A percentile compares a stretch with the other conserved stretches of the same genome.
phyloP scores from a whole-genome alignment of 345 rosid species.

The Nephelium lappaceum region DNA sequence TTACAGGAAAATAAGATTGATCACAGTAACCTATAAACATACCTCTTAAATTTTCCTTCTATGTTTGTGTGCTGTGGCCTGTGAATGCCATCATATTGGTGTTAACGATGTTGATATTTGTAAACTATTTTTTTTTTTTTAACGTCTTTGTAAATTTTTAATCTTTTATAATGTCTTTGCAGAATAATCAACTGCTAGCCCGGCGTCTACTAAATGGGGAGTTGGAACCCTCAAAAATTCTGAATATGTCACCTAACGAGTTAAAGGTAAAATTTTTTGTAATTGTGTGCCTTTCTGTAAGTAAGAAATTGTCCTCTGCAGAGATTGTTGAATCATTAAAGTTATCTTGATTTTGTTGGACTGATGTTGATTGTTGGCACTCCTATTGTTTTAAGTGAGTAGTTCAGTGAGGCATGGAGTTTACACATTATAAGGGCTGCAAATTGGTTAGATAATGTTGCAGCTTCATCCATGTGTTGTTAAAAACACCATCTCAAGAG shows the following conservation, averaged over 20 bases:
- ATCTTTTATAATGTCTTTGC: constrained; percentile 19
- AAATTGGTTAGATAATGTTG: background rate
- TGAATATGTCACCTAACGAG: constrained; percentile 88
- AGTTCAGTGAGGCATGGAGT: background rate
- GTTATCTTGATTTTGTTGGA: constrained; percentile 4
- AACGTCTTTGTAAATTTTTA: no score
- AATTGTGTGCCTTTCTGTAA: background rate
- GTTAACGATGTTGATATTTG: constrained; percentile 9
- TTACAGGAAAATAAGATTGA: background rate
- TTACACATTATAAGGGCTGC: background rate
- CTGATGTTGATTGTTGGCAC: background rate
- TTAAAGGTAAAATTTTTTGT: constrained; percentile 62
- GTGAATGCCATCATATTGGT: background rate
- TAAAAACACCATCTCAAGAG: background rate
- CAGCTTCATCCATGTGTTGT: background rate
- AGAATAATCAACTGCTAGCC: constrained; percentile 66
- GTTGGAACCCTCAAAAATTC: constrained; percentile 76
- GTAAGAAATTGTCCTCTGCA: background rate
- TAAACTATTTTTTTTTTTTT: no score
- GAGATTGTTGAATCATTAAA: background rate
- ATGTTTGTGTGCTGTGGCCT: background rate
- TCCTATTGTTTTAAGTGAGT: background rate
- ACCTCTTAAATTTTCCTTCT: background rate
- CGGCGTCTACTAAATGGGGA: constrained; percentile 78
- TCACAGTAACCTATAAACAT: background rate